Evolutionary conservation across 345 rosid genomes (phyloP).

Genomic region (Anacardium occidentale): DNA sequence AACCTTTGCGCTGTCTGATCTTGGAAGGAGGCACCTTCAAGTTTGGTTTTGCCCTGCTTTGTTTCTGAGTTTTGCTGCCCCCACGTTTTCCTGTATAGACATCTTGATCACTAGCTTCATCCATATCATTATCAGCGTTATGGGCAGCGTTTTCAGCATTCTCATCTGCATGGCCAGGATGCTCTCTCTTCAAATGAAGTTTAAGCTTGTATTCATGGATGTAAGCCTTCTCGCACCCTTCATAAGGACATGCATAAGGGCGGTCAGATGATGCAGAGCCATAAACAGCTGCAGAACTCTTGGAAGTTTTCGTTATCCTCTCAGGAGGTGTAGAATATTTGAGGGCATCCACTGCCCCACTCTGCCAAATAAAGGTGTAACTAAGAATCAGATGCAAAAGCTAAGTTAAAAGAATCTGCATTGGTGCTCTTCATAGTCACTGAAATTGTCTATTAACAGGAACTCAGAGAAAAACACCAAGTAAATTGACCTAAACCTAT

Average conservation of each 20-base stretch:
- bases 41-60: slow-evolving; percentile 58
- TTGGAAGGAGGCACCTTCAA: slow-evolving; percentile 68
- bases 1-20: slow-evolving; percentile 50
- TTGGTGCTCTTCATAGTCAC: background rate
- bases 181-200: slow-evolving; percentile 90
- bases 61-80: slow-evolving; percentile 63
- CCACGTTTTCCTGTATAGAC: slow-evolving; percentile 55
- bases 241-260: slow-evolving; percentile 89
- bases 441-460: background rate
- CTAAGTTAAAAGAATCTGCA: background rate
- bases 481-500: background rate
- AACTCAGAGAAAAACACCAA: background rate
- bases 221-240: slow-evolving; percentile 89
- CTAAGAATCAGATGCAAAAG: slow-evolving; percentile 7
- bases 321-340: slow-evolving; percentile 69
- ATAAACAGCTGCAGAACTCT: slow-evolving; percentile 54
- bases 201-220: slow-evolving; percentile 97
- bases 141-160: slow-evolving; percentile 52
- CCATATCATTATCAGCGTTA: slow-evolving; percentile 61
- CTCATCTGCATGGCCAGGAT: slow-evolving; percentile 85
- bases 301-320: slow-evolving; percentile 55
- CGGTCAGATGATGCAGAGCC: slow-evolving; percentile 75
- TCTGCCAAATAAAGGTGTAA: slow-evolving; percentile 38
- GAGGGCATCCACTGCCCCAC: slow-evolving; percentile 45
- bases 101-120: slow-evolving; percentile 85